phyloP scores from a whole-genome alignment of 441 rosid species.

The Erodium moschatum region DNA sequence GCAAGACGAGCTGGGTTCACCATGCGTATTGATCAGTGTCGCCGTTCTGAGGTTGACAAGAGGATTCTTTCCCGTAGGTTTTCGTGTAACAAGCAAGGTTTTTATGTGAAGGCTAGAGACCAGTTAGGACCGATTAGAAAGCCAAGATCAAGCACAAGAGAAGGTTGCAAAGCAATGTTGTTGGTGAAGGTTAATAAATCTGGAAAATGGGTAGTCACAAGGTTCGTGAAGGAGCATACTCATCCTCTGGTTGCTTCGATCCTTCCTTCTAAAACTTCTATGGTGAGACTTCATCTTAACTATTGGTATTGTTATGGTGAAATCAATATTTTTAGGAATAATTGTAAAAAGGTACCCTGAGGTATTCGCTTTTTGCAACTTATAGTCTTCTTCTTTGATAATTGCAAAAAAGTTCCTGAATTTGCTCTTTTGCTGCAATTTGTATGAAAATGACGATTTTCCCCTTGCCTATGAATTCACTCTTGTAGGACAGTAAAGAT shows the following conservation, averaged over 20 bases:
- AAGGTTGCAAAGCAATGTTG: constrained; percentile 46
- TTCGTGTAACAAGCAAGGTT: constrained; percentile 49
- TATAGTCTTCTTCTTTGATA: too few relatives aligned
- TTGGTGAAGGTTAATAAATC: constrained; percentile 41
- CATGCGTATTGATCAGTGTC: constrained; percentile 43
- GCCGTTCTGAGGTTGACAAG: constrained; percentile 40
- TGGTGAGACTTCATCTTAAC: constrained; percentile 29
- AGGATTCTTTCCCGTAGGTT: constrained; percentile 45
- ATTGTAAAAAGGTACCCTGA: not conserved
- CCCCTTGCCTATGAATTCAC: not conserved
- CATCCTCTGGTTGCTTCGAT: constrained; percentile 35
- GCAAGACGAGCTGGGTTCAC: constrained; percentile 36
- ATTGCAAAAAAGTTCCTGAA: too few relatives aligned
- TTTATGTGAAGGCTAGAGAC: constrained; percentile 40
- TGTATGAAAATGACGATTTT: not conserved
- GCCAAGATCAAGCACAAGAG: constrained; percentile 33
- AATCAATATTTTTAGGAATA: not conserved
- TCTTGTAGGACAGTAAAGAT: constrained; percentile 56
- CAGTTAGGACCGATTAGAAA: constrained; percentile 30
- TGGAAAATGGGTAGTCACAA: constrained; percentile 45
- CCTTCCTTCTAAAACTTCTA: not conserved
- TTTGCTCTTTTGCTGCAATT: too few relatives aligned
- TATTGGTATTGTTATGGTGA: not conserved
- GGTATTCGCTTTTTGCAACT: too few relatives aligned
- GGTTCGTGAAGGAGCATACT: constrained; percentile 43